These are phyloP conservation scores for Candida ulmi DNA, from an alignment of 805 yeast species.

Conservation along the genomic window DNA sequence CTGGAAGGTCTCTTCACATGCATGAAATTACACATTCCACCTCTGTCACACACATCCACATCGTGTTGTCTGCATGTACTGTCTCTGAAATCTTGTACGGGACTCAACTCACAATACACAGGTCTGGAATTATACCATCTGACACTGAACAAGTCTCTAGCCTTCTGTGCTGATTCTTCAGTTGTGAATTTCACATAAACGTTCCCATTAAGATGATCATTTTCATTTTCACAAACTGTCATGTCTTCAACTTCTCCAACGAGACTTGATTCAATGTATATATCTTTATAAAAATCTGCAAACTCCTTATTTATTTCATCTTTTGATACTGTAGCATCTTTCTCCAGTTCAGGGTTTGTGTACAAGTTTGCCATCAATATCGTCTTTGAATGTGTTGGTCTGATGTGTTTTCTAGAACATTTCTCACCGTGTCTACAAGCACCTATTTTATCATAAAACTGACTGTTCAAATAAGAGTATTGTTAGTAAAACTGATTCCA, in stretches of 20 bases:
- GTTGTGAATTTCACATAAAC: slow-evolving; percentile 63
- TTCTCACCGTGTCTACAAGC: slow-evolving; percentile 92
- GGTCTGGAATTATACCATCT: slow-evolving; percentile 84
- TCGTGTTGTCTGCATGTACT: slow-evolving; percentile 75
- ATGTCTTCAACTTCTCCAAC: slow-evolving; percentile 52
- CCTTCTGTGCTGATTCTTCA: slow-evolving; percentile 53
- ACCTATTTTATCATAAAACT: slow-evolving; percentile 77
- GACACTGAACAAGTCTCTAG: slow-evolving; percentile 57
- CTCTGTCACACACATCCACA: slow-evolving; percentile 61
- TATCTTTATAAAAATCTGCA: slow-evolving; percentile 63
- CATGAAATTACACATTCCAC: slow-evolving; percentile 81
- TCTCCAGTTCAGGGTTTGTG: slow-evolving; percentile 48
- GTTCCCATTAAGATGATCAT: slow-evolving; percentile 80
- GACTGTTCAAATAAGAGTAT: slow-evolving; percentile 25
- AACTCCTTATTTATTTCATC: slow-evolving; percentile 40
- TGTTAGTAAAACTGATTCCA: slow-evolving; percentile 5
- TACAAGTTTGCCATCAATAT: slow-evolving; percentile 61
- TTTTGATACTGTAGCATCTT: slow-evolving; percentile 21
- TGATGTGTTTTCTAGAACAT: slow-evolving; percentile 69
- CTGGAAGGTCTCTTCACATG: slow-evolving; percentile 59
- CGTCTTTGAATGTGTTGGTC: slow-evolving; percentile 61
- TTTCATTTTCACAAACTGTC: slow-evolving; percentile 77
- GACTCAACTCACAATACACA: slow-evolving; percentile 71
- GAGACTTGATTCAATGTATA: slow-evolving; percentile 54
- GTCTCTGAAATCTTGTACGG: slow-evolving; percentile 63